phyloP scores from a whole-genome alignment of 192 early-diverging fungal genomes.

The Backusella luteola region DNA sequence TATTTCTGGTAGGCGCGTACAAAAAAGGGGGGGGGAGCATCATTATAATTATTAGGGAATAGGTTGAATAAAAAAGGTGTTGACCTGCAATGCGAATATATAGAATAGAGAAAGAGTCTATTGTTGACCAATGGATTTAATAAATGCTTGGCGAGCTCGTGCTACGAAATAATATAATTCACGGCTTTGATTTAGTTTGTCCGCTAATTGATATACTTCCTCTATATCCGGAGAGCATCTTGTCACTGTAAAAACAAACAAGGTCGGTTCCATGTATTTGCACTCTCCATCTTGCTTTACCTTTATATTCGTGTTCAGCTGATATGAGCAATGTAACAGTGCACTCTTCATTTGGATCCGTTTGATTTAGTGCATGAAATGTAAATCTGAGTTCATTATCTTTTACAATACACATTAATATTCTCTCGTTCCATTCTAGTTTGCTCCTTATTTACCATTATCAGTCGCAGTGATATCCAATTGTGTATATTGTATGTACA shows the following conservation, averaged over 20 bases:
- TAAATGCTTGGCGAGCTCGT: background rate
- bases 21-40: background rate
- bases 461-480: background rate
- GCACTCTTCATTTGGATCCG: background rate
- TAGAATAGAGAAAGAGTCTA: background rate
- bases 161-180: background rate
- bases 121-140: background rate
- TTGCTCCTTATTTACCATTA: background rate
- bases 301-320: background rate
- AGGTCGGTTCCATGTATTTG: background rate
- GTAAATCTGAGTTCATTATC: background rate
- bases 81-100: background rate
- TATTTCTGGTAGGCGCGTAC: background rate
- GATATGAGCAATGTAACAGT: background rate
- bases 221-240: background rate
- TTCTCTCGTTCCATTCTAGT: background rate
- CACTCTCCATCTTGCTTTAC: background rate
- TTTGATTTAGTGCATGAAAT: background rate
- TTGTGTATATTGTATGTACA: background rate
- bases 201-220: background rate
- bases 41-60: background rate
- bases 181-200: background rate
- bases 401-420: background rate
- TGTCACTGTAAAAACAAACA: background rate
- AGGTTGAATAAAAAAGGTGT: background rate